Conservation (phyloP, 331 rosid genomes). For the Pyracantha coccinea region DNA sequence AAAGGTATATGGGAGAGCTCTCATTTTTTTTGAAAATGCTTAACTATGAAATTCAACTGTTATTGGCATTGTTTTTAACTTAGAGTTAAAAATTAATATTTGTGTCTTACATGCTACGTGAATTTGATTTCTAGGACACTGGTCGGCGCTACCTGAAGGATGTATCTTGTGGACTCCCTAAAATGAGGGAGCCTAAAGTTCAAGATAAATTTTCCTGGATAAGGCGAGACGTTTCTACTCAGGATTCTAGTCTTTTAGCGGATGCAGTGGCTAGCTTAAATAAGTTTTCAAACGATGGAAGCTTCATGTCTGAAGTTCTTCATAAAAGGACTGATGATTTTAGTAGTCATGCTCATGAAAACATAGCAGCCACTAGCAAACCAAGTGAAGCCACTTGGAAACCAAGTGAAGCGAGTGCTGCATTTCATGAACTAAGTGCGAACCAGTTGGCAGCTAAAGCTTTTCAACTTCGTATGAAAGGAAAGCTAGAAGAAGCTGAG, state of each 20-base stretch:
- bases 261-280: conserved; percentile 70
- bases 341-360: conserved; percentile 28
- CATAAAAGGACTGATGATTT: conserved; percentile 24
- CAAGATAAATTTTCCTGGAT: conserved; percentile 74
- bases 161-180: conserved; percentile 37
- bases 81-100: not conserved
- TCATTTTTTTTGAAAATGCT: not conserved
- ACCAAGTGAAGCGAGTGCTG: not conserved
- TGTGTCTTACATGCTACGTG: conserved; percentile 2
- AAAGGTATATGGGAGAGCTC: conserved; percentile 27
- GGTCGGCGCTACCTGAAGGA: conserved; percentile 48
- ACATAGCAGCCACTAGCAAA: conserved; percentile 20
- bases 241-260: conserved; percentile 49
- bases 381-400: conserved; percentile 12
- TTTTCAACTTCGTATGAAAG: conserved; percentile 81
- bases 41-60: not conserved
- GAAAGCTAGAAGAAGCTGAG: conserved; percentile 84
- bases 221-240: conserved; percentile 33
- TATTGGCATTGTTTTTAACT: not conserved
- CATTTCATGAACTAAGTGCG: conserved; percentile 48
- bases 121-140: conserved; percentile 17
- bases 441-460: conserved; percentile 97
- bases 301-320: conserved; percentile 45
- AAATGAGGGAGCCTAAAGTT: conserved; percentile 74
- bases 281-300: conserved; percentile 64